Evolutionary conservation across 23 red algal genomes (phyloP).

Genomic region (Gracilariopsis chorda): DNA sequence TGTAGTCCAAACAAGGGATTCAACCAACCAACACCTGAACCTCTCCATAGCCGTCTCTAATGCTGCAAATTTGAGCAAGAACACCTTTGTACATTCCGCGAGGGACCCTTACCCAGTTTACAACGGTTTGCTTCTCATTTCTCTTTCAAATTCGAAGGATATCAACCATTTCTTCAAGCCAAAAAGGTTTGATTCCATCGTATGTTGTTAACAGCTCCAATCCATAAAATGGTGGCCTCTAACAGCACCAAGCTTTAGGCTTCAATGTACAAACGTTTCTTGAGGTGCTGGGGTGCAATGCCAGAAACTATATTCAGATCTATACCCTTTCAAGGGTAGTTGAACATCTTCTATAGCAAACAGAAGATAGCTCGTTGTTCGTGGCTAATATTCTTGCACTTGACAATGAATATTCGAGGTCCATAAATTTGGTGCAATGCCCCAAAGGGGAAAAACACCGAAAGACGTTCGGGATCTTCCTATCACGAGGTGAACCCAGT

Average conservation of each 20-base stretch:
- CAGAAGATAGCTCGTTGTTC: constrained; percentile 70
- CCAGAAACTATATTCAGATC: constrained; percentile 66
- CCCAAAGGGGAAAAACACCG: too few species aligned
- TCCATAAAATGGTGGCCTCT: constrained; percentile 55
- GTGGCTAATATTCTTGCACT: constrained; percentile 54
- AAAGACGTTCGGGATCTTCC: too few species aligned
- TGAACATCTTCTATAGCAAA: constrained; percentile 79
- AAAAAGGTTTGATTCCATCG: constrained; percentile 55
- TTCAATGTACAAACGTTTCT: constrained; percentile 81
- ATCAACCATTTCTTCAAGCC: constrained; percentile 89
- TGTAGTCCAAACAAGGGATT: constrained; percentile 72
- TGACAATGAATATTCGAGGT: constrained; percentile 77
- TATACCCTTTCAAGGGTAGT: constrained; percentile 34
- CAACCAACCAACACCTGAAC: constrained; percentile 48
- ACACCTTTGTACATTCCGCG: constrained; percentile 83
- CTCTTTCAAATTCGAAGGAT: constrained; percentile 49
- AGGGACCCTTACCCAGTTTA: constrained; percentile 81
- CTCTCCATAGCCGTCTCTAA: constrained; percentile 53
- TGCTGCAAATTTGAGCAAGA: constrained; percentile 83
- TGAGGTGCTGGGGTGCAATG: constrained; percentile 86
- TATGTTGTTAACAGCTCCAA: constrained; percentile 60
- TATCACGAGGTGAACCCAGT: too few species aligned
- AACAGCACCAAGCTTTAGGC: constrained; percentile 51
- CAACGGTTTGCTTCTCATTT: constrained; percentile 32
- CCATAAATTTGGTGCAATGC: too few species aligned